phyloP scores from a whole-genome alignment of 345 rosid genomes.

The Salix arbutifolia region DNA sequence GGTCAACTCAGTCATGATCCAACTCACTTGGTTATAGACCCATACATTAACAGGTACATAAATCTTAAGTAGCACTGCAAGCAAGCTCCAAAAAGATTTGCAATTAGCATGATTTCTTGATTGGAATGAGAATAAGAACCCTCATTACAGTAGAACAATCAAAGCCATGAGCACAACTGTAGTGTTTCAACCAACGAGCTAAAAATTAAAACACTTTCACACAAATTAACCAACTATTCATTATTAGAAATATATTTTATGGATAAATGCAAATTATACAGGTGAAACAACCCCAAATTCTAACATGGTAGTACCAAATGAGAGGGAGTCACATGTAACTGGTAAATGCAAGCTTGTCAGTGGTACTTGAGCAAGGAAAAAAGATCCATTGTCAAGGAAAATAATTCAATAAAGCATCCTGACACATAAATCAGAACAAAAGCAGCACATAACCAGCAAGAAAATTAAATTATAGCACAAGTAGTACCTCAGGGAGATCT shows the following conservation, averaged over 20 bases:
- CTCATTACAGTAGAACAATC: background rate
- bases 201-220: background rate
- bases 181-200: background rate
- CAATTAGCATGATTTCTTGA: background rate
- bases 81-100: background rate
- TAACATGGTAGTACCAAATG: background rate
- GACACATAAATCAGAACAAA: background rate
- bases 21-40: background rate
- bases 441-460: constrained; percentile 1
- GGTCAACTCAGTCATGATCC: background rate
- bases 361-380: background rate
- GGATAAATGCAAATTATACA: background rate
- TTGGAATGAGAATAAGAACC: background rate
- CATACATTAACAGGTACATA: background rate
- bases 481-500: constrained; percentile 57
- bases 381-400: background rate
- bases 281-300: background rate
- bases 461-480: constrained; percentile 1
- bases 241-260: background rate
- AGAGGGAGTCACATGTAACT: background rate
- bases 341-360: background rate
- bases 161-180: background rate
- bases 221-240: background rate
- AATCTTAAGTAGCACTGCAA: background rate
- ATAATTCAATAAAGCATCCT: background rate